Conservation (phyloP, 2,329 filamentous ascomycete genomes). For the Fusarium verrucosum region DNA sequence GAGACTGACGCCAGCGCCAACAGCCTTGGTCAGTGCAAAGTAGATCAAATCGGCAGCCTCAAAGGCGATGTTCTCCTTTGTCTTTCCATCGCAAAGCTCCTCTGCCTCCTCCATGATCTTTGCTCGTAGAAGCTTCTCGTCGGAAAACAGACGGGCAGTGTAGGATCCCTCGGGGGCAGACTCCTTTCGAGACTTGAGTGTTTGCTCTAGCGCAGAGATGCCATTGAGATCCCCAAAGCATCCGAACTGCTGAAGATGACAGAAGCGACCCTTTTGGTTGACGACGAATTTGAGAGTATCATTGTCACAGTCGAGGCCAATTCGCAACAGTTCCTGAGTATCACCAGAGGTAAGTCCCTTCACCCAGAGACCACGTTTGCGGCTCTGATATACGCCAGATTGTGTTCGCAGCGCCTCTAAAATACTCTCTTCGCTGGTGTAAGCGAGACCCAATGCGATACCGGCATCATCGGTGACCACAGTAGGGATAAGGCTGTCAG, state of each 20-base stretch:
- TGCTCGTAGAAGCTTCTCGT: conserved; percentile 86
- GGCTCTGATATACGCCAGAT: conserved; percentile 90
- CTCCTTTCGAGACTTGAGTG: conserved; percentile 80
- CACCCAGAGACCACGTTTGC: conserved; percentile 94
- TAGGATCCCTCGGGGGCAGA: conserved; percentile 91
- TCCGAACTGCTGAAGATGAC: conserved; percentile 88
- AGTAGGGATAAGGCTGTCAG: conserved; percentile 86
- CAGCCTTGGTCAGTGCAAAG: conserved; percentile 91
- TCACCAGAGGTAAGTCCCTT: conserved; percentile 96
- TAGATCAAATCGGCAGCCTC: conserved; percentile 96
- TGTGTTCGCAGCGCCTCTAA: conserved; percentile 82
- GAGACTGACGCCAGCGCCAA: conserved; percentile 83
- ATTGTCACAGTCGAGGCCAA: conserved; percentile 91
- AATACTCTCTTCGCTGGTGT: conserved; percentile 92
- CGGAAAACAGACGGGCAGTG: conserved; percentile 90
- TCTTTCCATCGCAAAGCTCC: conserved; percentile 88
- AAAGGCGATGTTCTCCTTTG: conserved; percentile 85
- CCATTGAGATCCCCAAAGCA: conserved; percentile 90
- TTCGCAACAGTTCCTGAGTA: conserved; percentile 84
- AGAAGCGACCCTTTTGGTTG: conserved; percentile 90
- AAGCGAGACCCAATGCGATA: conserved; percentile 86
- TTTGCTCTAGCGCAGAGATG: conserved; percentile 86
- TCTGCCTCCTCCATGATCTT: conserved; percentile 99
- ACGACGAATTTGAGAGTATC: conserved; percentile 93
- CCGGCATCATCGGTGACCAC: conserved; percentile 91